Conservation (phyloP, 257 asterid species). For the Petunia axillaris region DNA sequence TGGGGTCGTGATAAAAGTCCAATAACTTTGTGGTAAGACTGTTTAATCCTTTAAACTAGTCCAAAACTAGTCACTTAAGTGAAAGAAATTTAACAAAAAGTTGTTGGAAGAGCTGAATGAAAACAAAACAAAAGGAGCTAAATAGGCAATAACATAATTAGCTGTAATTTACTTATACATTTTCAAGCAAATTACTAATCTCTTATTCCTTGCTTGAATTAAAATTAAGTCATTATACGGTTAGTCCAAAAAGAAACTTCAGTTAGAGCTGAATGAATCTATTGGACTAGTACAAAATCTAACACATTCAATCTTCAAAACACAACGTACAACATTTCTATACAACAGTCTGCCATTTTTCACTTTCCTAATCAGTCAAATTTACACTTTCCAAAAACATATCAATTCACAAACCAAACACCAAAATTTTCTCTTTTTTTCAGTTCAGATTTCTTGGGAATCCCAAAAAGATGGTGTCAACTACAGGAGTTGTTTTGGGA, state of each 20-base stretch:
- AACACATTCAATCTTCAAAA: background rate
- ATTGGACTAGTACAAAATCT: background rate
- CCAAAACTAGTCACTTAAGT: no score
- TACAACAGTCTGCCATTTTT: background rate
- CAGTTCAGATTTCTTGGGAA: constrained; percentile 18
- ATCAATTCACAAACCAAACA: background rate
- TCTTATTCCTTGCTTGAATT: no score
- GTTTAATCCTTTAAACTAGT: no score
- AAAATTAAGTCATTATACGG: no score
- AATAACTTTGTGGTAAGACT: no score
- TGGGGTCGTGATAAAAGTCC: no score
- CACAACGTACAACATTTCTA: background rate
- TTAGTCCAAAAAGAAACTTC: background rate
- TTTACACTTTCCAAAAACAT: background rate
- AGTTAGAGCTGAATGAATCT: background rate
- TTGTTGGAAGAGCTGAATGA: no score
- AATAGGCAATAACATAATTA: no score
- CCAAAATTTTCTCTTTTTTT: constrained; percentile 6
- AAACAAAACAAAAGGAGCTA: no score
- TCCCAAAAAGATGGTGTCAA: constrained; percentile 31
- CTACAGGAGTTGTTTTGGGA: constrained; percentile 58
- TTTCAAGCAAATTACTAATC: no score
- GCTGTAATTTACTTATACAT: no score
- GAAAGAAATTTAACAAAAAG: no score
- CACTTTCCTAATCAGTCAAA: constrained; percentile 7